Base-by-base conservation (phyloP, 352 stramenopile genomes). In the Pythium biforme region DNA sequence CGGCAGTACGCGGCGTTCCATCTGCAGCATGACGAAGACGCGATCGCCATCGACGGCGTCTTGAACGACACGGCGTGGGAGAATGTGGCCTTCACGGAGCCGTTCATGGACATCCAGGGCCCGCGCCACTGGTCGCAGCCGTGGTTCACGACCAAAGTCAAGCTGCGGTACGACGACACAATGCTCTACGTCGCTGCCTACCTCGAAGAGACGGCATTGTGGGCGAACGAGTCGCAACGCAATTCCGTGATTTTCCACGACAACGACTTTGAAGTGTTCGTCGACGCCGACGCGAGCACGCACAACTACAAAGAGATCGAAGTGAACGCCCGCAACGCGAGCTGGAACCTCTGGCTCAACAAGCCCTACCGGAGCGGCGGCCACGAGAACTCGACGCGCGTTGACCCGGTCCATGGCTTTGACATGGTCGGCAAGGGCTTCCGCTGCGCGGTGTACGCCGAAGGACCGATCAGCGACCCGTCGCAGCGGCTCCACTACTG, bases 281-380 rank as follows among this genome's bases (percentile, higher is more conserved):
- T 97, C 25, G 89, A 97, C 70, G 72, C 86, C 1, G 73, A 79
- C 37, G 81, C 76, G 9, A 85, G 33, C 25, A 88, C 82, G 23
- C 82, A 95, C 71, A 79, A 91, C 66, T 97, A 97, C 79, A 96
- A 96, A 69, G 90, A 97, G 76, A 76, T 97, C 29, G 90, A 97
- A 67, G 49, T 96, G 8, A 97, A 97, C 64, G 81, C 88, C 10
- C 62, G 84, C 37, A 96, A 96, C 64, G 83, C 86, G 33, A 89
- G 86, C 27, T 97, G 88, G 89, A 95, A 97, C 63, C 69, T 97
- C 22, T 82, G 85, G 73, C 70, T 97, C 22, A 83, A 96, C 59
- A 86, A 88, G 46, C 88, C 88, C 20, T 97, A 97, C 62, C 63
- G 72, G 12, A 80, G 96, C 59, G 83, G 76, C 25, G 90, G 90